phyloP scores from a whole-genome alignment of 2,329 filamentous ascomycete species.

The Thelonectria rubi region DNA sequence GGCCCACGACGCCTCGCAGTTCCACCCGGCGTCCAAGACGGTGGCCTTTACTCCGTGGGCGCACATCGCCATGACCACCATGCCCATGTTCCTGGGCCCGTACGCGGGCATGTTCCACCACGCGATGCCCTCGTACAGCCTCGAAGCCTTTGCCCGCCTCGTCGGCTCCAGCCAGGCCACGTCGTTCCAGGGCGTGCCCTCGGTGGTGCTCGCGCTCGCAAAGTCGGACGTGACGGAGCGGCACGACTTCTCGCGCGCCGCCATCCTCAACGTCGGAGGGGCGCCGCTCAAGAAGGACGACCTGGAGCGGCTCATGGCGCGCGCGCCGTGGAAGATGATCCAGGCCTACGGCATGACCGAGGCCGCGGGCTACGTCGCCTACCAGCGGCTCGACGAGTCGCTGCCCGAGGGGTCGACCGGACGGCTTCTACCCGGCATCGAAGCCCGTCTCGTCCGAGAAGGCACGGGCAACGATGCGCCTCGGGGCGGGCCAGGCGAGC shows the following conservation, averaged over 20 bases:
- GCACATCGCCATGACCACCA: constrained; percentile 55
- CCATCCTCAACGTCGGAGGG: constrained; percentile 50
- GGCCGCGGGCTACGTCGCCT: constrained; percentile 53
- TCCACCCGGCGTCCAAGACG: constrained; percentile 46
- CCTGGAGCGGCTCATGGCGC: constrained; percentile 42
- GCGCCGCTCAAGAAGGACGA: constrained; percentile 47
- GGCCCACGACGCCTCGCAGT: constrained; percentile 48
- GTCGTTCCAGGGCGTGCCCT: constrained; percentile 52
- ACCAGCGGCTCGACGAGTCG: constrained; percentile 47
- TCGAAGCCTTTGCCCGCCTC: constrained; percentile 47
- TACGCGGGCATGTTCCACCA: constrained; percentile 56
- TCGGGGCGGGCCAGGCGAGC: constrained; percentile 50
- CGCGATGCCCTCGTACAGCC: constrained; percentile 52
- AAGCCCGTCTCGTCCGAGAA: constrained; percentile 52
- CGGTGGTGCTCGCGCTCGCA: constrained; percentile 49
- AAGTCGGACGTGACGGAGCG: constrained; percentile 47
- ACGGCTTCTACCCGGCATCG: constrained; percentile 49
- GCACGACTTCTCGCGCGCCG: constrained; percentile 50
- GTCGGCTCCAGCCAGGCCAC: constrained; percentile 50
- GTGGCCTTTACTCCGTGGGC: constrained; percentile 56
- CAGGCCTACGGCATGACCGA: constrained; percentile 59
- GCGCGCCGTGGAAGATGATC: constrained; percentile 50
- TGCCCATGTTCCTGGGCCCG: constrained; percentile 55
- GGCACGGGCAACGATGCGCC: constrained; percentile 48
- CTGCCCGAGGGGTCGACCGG: constrained; percentile 48